Base-by-base conservation (phyloP, 257 asterid species). In the Scutellaria galericulata region DNA sequence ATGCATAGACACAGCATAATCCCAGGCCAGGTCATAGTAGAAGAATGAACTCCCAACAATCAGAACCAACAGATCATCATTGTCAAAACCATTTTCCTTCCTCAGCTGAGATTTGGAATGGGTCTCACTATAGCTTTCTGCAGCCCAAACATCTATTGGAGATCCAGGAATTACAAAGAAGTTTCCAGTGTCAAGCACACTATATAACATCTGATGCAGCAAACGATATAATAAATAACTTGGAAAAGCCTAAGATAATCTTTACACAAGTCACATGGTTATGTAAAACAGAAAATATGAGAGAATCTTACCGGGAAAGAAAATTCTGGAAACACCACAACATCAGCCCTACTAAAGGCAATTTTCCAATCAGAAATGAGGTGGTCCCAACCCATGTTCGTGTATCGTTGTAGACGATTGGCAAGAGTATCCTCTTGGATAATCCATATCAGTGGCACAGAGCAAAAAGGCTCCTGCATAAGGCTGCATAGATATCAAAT, bases 401-500 rank as follows among this genome's bases (percentile, higher is more conserved):
- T 80, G 63, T 95, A 95, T 68, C 78, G 59, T 71, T 66, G 90
- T 73, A 95, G 84, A 79, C 96, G 98, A 70, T 66, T 82, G 74
- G 96, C 96, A 51, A 95, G 98, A 14, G 88, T 84, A 81, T 92
- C 98, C 79, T 89, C 96, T 81, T 95, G 96, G 84, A 95, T 83
- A 68, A 92, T 88, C 99, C 97, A 95, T 82, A 95, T 78, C 40
- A 95, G 89, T 45, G 98, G 95, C 80, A 95, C 92, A 81, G 96
- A 95, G 98, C 97, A 85, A 78, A 95, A 95, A 46, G 99, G 99
- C 96, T 95, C 98, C 97, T 90, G 99, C 99, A 95, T 92, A 82
- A 95, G 97, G 96, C 99, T 95, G 99, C 96, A 90, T 73, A 88
- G 79, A 86, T 87, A 84, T 92, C 90, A 86, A 88, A 87, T 82